Conservation (phyloP, 139 green algal species). For the Yamagishiella unicocca region DNA sequence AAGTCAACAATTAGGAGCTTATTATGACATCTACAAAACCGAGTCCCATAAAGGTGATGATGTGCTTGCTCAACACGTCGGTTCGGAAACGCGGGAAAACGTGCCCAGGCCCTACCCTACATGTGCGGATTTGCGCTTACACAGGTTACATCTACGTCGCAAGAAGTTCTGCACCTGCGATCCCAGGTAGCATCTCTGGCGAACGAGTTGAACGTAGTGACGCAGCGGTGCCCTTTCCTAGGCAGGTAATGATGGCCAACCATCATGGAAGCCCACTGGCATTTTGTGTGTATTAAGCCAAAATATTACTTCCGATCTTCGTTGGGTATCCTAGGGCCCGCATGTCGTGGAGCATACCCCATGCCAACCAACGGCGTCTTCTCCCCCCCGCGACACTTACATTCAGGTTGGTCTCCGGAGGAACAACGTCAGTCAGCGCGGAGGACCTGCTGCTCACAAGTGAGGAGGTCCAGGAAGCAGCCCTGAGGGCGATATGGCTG, state of each 20-base stretch:
- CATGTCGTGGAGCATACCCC: too few species aligned
- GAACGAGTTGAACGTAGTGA: background rate
- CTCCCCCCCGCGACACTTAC: too few species aligned
- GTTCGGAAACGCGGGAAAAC: background rate
- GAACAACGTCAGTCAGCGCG: background rate
- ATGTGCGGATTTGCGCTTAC: background rate
- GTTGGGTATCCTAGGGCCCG: too few species aligned
- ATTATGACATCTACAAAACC: background rate
- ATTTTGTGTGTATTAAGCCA: too few species aligned
- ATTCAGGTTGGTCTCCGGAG: background rate
- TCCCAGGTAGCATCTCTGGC: background rate
- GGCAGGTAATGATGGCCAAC: too few species aligned
- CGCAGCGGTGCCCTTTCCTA: background rate
- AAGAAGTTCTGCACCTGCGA: constrained; percentile 1
- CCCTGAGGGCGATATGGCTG: constrained; percentile 7
- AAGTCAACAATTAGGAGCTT: too few species aligned
- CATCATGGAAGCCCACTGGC: too few species aligned
- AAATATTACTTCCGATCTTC: too few species aligned
- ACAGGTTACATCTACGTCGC: background rate
- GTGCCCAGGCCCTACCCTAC: too few species aligned
- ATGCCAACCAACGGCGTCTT: too few species aligned
- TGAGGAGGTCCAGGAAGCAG: constrained; percentile 30
- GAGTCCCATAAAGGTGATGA: constrained; percentile 7
- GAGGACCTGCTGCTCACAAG: constrained; percentile 19
- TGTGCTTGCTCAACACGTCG: background rate